Conservation (phyloP, 1,284 basidiomycete genomes). For the Leccinum pallidistipes region DNA sequence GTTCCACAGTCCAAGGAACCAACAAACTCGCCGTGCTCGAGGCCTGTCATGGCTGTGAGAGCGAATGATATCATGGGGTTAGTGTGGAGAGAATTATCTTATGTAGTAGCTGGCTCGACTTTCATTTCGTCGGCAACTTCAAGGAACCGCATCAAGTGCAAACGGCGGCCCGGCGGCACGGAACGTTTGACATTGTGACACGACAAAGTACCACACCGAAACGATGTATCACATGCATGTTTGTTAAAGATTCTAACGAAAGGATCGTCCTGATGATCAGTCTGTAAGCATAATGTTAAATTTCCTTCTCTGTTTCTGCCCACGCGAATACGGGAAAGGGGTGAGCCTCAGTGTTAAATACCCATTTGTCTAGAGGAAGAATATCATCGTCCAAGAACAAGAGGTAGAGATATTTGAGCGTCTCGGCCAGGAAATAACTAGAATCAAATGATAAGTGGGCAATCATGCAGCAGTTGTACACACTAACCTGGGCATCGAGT, state of each 20-base stretch:
- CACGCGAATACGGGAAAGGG: slow-evolving; percentile 75
- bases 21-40: slow-evolving; percentile 75
- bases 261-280: neutral
- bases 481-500: slow-evolving; percentile 70
- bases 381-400: slow-evolving; percentile 58
- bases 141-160: neutral
- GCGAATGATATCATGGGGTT: neutral
- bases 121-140: neutral
- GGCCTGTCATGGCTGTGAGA: slow-evolving; percentile 34
- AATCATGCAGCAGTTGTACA: neutral
- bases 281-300: slow-evolving; percentile 25
- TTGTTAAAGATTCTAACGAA: neutral
- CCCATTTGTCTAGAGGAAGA: slow-evolving; percentile 70
- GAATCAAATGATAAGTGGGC: neutral
- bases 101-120: slow-evolving; percentile 2
- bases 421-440: slow-evolving; percentile 75
- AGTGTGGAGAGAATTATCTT: slow-evolving; percentile 15
- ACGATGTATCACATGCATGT: neutral
- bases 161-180: neutral
- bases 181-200: slow-evolving; percentile 1
- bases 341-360: slow-evolving; percentile 88
- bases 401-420: slow-evolving; percentile 69
- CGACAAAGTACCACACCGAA: neutral
- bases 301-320: slow-evolving; percentile 48
- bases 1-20: slow-evolving; percentile 92